Evolutionary conservation across 306 rosid species (phyloP).

Genomic region (Ceratonia siliqua): DNA sequence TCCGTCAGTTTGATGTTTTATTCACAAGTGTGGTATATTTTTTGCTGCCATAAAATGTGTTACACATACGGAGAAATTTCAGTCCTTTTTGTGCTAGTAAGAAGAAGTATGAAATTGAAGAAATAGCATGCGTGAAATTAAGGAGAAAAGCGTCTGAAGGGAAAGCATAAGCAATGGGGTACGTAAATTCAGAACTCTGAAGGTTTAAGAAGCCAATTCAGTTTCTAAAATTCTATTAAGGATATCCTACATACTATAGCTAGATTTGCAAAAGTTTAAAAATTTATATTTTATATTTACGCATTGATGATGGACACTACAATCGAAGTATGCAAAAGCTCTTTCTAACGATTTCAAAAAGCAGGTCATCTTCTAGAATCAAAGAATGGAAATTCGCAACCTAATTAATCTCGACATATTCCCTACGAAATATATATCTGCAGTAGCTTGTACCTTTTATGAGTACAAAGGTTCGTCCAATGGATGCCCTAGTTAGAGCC

Average conservation of each 20-base stretch:
- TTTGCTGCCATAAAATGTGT: not conserved
- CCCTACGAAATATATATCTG: conserved; percentile 10
- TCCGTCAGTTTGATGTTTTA: not conserved
- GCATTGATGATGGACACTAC: not conserved
- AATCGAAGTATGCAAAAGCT: not conserved
- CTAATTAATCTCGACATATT: not conserved
- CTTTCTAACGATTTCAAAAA: not conserved
- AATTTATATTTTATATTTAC: not conserved
- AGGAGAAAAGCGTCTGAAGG: not conserved
- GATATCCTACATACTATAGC: not conserved
- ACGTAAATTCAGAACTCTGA: too few species aligned
- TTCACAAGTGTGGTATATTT: not conserved
- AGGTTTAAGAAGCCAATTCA: not conserved
- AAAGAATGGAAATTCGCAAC: conserved; percentile 2
- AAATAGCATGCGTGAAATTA: not conserved
- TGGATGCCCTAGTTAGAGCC: conserved; percentile 1
- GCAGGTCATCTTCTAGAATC: not conserved
- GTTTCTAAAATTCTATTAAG: not conserved
- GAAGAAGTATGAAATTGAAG: not conserved
- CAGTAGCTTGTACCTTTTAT: not conserved
- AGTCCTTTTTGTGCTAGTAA: not conserved
- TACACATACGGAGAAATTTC: conserved; percentile 11
- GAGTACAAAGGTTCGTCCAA: not conserved
- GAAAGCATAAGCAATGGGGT: not conserved
- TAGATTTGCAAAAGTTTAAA: not conserved